Evolutionary conservation across 805 yeast species (phyloP).

Genomic region (Phaffomyces opuntiae): DNA sequence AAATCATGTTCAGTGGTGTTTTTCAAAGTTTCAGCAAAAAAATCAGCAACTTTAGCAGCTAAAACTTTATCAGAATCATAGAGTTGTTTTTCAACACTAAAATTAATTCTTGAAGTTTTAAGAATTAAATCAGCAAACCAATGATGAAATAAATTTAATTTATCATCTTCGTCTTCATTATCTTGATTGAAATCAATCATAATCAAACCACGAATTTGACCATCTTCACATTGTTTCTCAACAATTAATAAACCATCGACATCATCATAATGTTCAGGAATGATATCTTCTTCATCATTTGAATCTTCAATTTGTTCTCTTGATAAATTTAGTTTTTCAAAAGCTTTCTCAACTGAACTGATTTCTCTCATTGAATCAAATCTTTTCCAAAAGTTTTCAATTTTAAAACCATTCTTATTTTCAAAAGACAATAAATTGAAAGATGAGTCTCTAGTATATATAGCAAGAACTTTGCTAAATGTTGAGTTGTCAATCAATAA

Average conservation of each 20-base stretch:
- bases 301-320: constrained; percentile 4
- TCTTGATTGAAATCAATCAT: constrained; percentile 21
- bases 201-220: constrained; percentile 33
- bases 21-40: constrained; percentile 40
- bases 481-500: constrained; percentile 26
- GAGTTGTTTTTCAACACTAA: constrained; percentile 13
- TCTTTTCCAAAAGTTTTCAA: constrained; percentile 24
- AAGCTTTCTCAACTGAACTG: not conserved
- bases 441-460: constrained; percentile 27
- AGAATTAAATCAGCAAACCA: constrained; percentile 34
- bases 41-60: constrained; percentile 30
- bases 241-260: constrained; percentile 24
- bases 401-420: constrained; percentile 27
- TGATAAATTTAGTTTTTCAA: not conserved
- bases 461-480: constrained; percentile 31
- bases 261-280: constrained; percentile 12
- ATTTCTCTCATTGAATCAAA: not conserved
- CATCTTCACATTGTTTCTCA: constrained; percentile 25
- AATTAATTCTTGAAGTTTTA: constrained; percentile 27
- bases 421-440: constrained; percentile 20
- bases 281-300: constrained; percentile 1
- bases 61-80: constrained; percentile 12
- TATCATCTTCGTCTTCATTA: constrained; percentile 18
- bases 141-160: constrained; percentile 19
- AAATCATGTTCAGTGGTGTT: constrained; percentile 39